Conservation (phyloP, 1,139 yeast genomes). For the Candida sojae region DNA sequence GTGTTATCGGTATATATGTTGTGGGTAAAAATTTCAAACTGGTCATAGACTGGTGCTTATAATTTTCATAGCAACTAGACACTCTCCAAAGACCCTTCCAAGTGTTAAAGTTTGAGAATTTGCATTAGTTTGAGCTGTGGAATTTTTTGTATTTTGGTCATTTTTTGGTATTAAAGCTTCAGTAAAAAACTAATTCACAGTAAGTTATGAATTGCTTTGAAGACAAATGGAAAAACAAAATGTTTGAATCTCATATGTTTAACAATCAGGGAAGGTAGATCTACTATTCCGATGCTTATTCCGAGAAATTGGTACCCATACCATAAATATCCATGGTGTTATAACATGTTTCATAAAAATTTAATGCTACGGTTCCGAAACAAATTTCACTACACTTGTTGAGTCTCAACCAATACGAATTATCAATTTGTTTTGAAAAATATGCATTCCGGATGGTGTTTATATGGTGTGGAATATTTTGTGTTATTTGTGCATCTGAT, state of each 20-base stretch:
- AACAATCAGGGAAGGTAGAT: background rate
- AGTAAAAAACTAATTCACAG: background rate
- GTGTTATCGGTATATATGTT: background rate
- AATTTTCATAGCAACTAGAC: background rate
- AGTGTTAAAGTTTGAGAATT: background rate
- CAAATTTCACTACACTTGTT: background rate
- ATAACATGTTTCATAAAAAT: background rate
- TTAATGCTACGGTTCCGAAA: background rate
- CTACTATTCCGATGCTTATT: background rate
- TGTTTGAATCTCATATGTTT: background rate
- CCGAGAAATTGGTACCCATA: background rate
- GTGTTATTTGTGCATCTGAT: background rate
- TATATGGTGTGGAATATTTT: background rate
- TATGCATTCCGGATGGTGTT: too few species aligned
- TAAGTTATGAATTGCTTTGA: background rate
- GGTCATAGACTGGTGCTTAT: background rate
- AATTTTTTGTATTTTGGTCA: background rate
- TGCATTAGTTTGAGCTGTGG: background rate
- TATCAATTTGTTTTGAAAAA: too few species aligned
- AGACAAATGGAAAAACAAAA: background rate
- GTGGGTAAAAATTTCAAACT: background rate
- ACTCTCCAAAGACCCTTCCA: background rate
- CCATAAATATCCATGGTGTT: background rate
- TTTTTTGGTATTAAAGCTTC: background rate
- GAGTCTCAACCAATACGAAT: too few species aligned